phyloP scores from a whole-genome alignment of 2,329 filamentous ascomycete genomes.

The Diplodia mutila region DNA sequence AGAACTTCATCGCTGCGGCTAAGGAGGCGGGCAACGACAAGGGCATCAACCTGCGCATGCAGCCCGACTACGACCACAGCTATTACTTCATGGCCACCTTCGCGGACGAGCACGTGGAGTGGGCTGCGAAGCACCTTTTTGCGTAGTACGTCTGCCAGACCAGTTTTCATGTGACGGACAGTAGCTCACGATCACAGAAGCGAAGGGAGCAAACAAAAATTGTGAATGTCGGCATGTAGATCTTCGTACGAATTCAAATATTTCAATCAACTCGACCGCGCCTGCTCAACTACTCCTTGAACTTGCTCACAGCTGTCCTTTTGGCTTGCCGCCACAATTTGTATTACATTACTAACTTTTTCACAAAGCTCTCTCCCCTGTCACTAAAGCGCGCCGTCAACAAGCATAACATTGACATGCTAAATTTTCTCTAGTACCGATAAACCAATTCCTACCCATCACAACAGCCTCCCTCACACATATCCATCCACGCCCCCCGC shows the following conservation, averaged over 20 bases:
- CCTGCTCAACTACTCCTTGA: not conserved
- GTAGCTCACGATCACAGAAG: slow-evolving; percentile 24
- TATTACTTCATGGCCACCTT: slow-evolving; percentile 97
- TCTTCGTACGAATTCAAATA: slow-evolving; percentile 7
- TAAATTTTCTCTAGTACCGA: not conserved
- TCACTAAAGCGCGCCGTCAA: not conserved
- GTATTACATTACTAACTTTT: not conserved
- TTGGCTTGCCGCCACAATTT: not conserved
- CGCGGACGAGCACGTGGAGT: slow-evolving; percentile 84
- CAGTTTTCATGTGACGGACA: not conserved
- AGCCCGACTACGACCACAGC: slow-evolving; percentile 92
- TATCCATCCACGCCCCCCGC: not conserved
- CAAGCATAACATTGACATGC: not conserved
- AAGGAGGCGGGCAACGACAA: slow-evolving; percentile 72
- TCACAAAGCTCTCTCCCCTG: not conserved
- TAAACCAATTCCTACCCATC: not conserved
- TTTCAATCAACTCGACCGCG: not conserved
- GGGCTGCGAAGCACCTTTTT: slow-evolving; percentile 83
- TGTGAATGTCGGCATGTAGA: slow-evolving; percentile 12
- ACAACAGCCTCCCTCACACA: not conserved
- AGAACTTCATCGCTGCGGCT: slow-evolving; percentile 84
- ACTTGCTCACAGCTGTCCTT: not conserved
- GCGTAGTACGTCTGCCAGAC: slow-evolving; percentile 49
- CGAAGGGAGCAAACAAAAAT: slow-evolving; percentile 10
- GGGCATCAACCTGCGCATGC: slow-evolving; percentile 79